Evolutionary conservation across 805 yeast species (phyloP).

Genomic region (Danielozyma ontarioensis): DNA sequence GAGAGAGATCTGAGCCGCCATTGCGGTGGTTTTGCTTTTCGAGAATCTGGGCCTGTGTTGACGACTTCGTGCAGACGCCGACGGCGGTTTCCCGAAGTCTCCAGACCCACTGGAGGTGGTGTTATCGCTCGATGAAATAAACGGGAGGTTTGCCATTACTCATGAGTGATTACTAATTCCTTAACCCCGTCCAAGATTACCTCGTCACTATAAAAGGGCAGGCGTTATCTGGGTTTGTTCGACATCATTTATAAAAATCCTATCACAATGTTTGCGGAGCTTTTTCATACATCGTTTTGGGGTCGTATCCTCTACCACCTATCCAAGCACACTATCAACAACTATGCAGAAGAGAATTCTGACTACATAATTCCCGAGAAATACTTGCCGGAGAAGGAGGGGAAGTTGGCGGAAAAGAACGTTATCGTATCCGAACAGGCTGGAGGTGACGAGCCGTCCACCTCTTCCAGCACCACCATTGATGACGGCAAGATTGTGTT

Average conservation of each 20-base stretch:
- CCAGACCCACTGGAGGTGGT: too few species aligned
- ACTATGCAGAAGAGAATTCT: conserved; percentile 22
- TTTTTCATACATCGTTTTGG: conserved; percentile 11
- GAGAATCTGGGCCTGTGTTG: too few species aligned
- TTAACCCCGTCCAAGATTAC: background rate
- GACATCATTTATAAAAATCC: background rate
- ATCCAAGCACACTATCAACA: conserved; percentile 17
- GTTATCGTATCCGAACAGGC: background rate
- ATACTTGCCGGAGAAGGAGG: conserved; percentile 12
- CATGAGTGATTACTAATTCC: too few species aligned
- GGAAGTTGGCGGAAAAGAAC: too few species aligned
- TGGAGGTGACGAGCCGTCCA: background rate
- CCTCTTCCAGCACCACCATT: background rate
- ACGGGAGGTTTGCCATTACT: too few species aligned
- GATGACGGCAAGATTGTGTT: conserved; percentile 9
- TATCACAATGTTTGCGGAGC: background rate
- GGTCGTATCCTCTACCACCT: conserved; percentile 22
- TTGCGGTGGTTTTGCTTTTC: too few species aligned
- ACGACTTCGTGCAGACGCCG: too few species aligned
- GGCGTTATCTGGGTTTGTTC: background rate
- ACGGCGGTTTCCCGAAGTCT: too few species aligned
- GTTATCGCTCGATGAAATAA: too few species aligned
- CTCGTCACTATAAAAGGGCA: background rate
- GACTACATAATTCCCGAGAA: conserved; percentile 28
- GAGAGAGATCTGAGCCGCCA: too few species aligned